Conservation (phyloP, 1,284 basidiomycete genomes). For the Vanrija humicola region DNA sequence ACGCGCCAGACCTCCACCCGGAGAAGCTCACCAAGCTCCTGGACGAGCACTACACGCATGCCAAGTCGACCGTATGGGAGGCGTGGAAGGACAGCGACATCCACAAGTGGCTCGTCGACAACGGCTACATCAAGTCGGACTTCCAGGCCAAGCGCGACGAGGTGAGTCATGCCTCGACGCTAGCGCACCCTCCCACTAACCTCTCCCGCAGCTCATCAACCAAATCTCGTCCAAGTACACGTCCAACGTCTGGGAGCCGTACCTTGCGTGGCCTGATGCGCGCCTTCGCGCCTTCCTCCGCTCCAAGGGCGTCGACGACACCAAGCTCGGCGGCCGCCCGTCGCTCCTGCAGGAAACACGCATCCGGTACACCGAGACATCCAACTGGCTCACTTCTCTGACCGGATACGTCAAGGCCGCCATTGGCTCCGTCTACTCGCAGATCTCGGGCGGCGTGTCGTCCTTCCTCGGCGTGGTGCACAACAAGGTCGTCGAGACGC, state of each 20-base stretch:
- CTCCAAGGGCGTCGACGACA: conserved; percentile 65
- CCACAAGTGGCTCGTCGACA: conserved; percentile 68
- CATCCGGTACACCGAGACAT: conserved; percentile 67
- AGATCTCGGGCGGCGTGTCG: conserved; percentile 63
- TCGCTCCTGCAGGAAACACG: conserved; percentile 63
- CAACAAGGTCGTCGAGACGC: conserved; percentile 41
- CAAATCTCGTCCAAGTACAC: conserved; percentile 46
- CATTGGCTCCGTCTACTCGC: conserved; percentile 61
- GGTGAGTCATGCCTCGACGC: conserved; percentile 48
- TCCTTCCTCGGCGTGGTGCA: conserved; percentile 33
- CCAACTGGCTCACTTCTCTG: conserved; percentile 58
- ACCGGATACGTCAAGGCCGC: conserved; percentile 60
- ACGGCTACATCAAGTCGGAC: conserved; percentile 67
- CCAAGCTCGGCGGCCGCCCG: conserved; percentile 59
- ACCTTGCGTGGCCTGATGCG: conserved; percentile 84
- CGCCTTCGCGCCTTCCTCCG: conserved; percentile 77
- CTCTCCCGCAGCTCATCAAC: conserved; percentile 22
- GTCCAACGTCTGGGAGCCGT: conserved; percentile 54
- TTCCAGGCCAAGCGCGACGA: conserved; percentile 68
- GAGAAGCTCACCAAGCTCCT: conserved; percentile 75
- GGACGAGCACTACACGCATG: conserved; percentile 67
- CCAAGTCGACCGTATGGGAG: conserved; percentile 63
- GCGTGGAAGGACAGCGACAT: conserved; percentile 78
- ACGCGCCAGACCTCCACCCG: conserved; percentile 8
- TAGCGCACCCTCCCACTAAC: not conserved